Evolutionary conservation across 2,329 filamentous ascomycete species (phyloP).

Genomic region (Ceratocystis alfenasii): DNA sequence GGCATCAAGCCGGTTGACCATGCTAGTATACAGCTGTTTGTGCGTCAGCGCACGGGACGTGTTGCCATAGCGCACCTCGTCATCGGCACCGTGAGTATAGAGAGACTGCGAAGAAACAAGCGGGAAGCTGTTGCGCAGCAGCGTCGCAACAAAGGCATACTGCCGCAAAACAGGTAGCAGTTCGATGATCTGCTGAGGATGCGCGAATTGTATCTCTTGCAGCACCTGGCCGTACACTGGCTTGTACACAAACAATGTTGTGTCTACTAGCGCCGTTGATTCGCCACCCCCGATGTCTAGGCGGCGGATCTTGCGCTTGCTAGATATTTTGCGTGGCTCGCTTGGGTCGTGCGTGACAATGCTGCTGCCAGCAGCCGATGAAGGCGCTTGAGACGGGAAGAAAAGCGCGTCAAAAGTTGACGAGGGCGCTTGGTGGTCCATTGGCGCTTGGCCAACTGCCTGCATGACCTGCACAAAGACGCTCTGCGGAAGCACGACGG

Average conservation of each 20-base stretch:
- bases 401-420: constrained; percentile 47
- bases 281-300: constrained; percentile 17
- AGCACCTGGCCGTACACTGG: constrained; percentile 58
- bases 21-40: constrained; percentile 10
- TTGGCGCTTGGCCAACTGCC: constrained; percentile 28
- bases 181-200: constrained; percentile 62
- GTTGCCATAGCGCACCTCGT: constrained; percentile 13
- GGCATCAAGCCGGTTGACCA: constrained; percentile 4
- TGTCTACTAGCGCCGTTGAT: constrained; percentile 28
- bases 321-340: constrained; percentile 43
- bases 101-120: neutral
- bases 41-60: constrained; percentile 12
- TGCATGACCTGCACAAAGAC: constrained; percentile 52
- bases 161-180: constrained; percentile 65
- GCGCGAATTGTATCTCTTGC: constrained; percentile 59
- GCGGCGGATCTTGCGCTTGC: constrained; percentile 29
- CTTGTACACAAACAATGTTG: constrained; percentile 58
- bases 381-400: constrained; percentile 38
- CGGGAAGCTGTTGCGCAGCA: constrained; percentile 51
- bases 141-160: constrained; percentile 56
- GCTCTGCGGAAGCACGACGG: constrained; percentile 54
- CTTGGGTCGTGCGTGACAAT: constrained; percentile 42
- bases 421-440: constrained; percentile 36
- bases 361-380: neutral
- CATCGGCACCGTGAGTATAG: neutral